Conservation (phyloP, 148 eudicot genomes). For the Fagopyrum tataricum region DNA sequence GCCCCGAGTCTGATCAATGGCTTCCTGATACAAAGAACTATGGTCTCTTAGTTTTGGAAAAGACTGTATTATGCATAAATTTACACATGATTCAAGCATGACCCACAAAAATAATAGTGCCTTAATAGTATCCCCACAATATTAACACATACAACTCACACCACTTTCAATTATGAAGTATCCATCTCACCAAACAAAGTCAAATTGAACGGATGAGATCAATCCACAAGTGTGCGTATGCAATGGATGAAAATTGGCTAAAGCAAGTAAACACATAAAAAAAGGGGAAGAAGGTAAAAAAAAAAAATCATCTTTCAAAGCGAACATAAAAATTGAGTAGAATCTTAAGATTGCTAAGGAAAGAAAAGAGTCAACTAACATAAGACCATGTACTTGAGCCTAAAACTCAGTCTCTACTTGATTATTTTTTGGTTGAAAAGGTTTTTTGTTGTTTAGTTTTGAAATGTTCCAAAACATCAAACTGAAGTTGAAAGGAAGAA, state of each 20-base stretch:
- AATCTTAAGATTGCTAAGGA: background rate
- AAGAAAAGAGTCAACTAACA: background rate
- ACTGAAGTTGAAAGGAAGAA: conserved; percentile 7
- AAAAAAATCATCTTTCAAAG: background rate
- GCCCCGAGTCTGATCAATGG: conserved; percentile 80
- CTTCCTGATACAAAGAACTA: conserved; percentile 39
- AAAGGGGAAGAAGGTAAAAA: too few species aligned
- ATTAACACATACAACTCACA: conserved; percentile 16
- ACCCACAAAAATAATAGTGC: conserved; percentile 10
- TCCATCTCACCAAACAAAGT: conserved; percentile 17
- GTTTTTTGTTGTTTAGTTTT: background rate
- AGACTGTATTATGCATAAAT: background rate
- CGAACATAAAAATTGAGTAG: background rate
- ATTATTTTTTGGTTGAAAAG: background rate
- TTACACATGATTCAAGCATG: conserved; percentile 13
- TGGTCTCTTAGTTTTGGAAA: background rate
- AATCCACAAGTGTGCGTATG: background rate
- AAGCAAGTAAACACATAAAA: background rate
- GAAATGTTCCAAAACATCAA: background rate
- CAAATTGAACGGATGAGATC: conserved; percentile 20
- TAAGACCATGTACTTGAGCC: background rate
- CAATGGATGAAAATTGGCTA: background rate
- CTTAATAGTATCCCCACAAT: conserved; percentile 8
- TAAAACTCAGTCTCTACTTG: background rate
- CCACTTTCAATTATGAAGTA: conserved; percentile 14